A percentile compares a stretch with the other conserved stretches of the same genome.
Conservation (phyloP, 345 rosid genomes). For the Syzygium jambos region DNA sequence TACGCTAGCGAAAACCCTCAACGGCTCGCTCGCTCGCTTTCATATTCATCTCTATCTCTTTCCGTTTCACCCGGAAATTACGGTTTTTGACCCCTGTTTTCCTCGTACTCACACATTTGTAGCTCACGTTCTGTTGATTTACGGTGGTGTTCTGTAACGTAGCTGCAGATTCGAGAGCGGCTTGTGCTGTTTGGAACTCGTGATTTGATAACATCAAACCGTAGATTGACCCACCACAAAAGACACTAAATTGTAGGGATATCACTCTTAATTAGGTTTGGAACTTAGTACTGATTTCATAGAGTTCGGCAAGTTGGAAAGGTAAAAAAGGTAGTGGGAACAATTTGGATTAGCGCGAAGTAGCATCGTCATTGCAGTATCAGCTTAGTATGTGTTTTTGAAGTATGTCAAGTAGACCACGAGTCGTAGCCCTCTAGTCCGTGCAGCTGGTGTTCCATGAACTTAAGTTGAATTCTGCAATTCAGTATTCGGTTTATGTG, state of each 20-base stretch:
- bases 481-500: background rate
- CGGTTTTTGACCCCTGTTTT: background rate
- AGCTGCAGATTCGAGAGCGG: background rate
- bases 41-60: background rate
- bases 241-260: background rate
- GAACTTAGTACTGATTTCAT: background rate
- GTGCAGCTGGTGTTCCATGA: background rate
- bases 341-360: background rate
- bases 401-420: background rate
- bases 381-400: background rate
- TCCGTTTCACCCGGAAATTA: background rate
- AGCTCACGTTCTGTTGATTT: background rate
- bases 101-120: background rate
- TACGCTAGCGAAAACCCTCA: background rate
- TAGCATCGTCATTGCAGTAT: background rate
- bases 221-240: background rate
- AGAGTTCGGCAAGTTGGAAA: background rate
- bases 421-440: background rate
- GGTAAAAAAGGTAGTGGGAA: background rate
- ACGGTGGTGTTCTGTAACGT: background rate
- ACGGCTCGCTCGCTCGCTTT: background rate
- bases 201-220: background rate
- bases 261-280: background rate
- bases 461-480: background rate
- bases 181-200: background rate